Base-by-base conservation (phyloP, 106 monocot genomes). In the Agapanthus africanus region DNA sequence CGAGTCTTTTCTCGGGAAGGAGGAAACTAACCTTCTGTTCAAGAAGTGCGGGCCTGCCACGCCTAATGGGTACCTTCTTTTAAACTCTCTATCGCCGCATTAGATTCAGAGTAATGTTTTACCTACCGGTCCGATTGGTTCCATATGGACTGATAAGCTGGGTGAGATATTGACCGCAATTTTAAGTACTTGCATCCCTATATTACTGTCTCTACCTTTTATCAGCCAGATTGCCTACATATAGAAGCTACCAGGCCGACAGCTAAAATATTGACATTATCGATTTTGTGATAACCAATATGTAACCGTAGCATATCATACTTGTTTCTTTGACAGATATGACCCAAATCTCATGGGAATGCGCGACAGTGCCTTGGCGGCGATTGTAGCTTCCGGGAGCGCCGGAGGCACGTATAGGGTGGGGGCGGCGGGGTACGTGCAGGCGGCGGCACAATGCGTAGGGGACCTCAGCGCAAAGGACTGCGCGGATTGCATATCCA, bases 1-100 rank as follows among this genome's bases (percentile, higher is more conserved):
- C 69, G 83, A 84, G 23, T 64, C 84, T 23, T 95, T 95, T 73
- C 47, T 91, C 44, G 88, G 86, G 13, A 67, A 38, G 27, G 80
- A 51, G 4, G 95, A 95, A 67, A 86, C 79, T n/a, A 73, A 78
- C 8, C 61, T 95, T 39, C 71, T 84, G 60, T 91, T 70, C 88
- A 85, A 85, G 69, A 83, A 75, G 40, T 93, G 93, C 69, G 83
- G 89, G 21, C 51, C 77, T 9, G 35, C 75, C 71, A 28, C 77
- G 0, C 57, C 71, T 51, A 36, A 33, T n/a, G 90, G 77, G 66
- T 66, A 44, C 8, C 18, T 16, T 22, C 26, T 6, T n/a, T n/a
- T n/a, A n/a, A n/a, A n/a, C n/a, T n/a, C n/a, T n/a, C n/a, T n/a
- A n/a, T n/a, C n/a, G n/a, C n/a, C n/a, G n/a, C n/a, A n/a, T n/a